Evolutionary conservation across 1,284 basidiomycete species (phyloP), one percentile per base, ranked within the genome.

Genomic region (Ustilago tritici): DNA sequence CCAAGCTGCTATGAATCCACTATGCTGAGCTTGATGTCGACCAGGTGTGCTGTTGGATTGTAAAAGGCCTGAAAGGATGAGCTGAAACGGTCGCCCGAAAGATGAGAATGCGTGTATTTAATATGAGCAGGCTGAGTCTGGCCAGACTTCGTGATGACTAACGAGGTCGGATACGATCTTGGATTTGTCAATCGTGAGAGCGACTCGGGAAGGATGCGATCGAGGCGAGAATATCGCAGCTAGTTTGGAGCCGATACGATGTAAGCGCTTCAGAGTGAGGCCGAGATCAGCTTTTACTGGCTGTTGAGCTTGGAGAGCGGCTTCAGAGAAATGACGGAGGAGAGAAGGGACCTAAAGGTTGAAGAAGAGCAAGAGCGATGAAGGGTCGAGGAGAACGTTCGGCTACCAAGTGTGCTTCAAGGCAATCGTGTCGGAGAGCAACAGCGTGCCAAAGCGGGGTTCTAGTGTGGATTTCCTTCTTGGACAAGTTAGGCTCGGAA

Each of bases 401-500:
- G 49, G 15, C 28, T 50, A 28, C 23, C 23, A 28, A 32, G 6
- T 50, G 49, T 32, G 49, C n/a, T 46, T 15, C 36, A 9, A 38
- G 4, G 12, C 14, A 50, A 50, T 31, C 49, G 43, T n/a, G 43
- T 46, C 43, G 43, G 43, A 46, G 43, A 50, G 31, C 38, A 40
- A 28, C 28, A 50, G 49, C 49, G 49, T 32, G 49, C 1, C 23
- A 50, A 50, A 50, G 49, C 49, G 49, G 49, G 49, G 49, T 50
- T 50, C 49, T 34, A 50, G 49, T 28, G 49, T 50, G 14, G 49
- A 12, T 15, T 8, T 31, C 23, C 28, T 31, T 50, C 49, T 46
- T 19, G 36, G 36, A 7, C 36, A 38, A 38, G 36, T 38, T 38
- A 14, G 36, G 41, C 41, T 46, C 41, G 41, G 41, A 46, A 46